Conservation (phyloP, 495 filamentous ascomycete genomes). For the Talaromyces ruber region DNA sequence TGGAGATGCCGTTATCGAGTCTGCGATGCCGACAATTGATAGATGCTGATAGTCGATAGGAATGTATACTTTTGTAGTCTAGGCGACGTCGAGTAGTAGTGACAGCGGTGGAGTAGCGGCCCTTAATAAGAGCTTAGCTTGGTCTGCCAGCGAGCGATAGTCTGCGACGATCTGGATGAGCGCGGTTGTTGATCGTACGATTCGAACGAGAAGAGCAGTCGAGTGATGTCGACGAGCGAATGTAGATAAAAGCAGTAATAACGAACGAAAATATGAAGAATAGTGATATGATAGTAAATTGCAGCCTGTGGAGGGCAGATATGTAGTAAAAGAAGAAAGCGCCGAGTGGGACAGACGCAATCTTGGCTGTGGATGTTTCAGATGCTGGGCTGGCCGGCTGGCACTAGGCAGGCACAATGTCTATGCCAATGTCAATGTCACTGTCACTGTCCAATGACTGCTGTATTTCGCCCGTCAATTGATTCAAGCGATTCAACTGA, state of each 20-base stretch:
- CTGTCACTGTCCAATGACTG: no score
- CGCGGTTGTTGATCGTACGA: not conserved
- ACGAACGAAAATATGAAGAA: not conserved
- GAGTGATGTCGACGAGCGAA: not conserved
- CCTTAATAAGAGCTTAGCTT: not conserved
- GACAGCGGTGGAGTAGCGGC: not conserved
- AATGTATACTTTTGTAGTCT: no score
- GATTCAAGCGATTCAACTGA: not conserved
- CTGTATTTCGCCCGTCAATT: not conserved
- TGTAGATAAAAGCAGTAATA: not conserved
- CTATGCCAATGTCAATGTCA: no score
- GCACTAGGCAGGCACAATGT: not conserved
- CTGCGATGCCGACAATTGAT: no score
- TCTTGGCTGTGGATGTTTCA: slow-evolving; percentile 1
- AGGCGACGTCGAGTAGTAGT: not conserved
- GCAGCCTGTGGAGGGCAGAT: not conserved
- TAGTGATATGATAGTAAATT: not conserved
- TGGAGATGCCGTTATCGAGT: not conserved
- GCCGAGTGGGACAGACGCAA: not conserved
- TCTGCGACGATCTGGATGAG: not conserved
- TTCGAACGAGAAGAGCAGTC: not conserved
- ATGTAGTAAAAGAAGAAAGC: not conserved
- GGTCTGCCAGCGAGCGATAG: not conserved
- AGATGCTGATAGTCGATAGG: not conserved
- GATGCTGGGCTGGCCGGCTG: not conserved